phyloP scores from a whole-genome alignment of 306 rosid species.

The Quercus agrifolia region DNA sequence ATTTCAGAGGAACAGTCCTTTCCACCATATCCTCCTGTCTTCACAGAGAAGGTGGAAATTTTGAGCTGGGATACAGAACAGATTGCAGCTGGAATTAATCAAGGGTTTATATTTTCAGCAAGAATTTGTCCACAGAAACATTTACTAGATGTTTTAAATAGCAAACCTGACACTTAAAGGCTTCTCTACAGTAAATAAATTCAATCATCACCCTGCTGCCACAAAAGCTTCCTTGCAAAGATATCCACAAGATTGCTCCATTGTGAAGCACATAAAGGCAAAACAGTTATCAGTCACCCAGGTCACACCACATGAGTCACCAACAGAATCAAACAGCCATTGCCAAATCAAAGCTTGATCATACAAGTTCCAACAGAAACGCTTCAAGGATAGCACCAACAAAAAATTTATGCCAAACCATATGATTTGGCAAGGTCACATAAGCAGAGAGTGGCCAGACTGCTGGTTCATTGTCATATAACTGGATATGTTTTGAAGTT shows the following conservation, averaged over 20 bases:
- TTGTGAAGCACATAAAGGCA: too few relatives aligned
- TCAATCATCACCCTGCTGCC: too few relatives aligned
- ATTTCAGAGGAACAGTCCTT: background rate
- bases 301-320: background rate
- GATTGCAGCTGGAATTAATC: background rate
- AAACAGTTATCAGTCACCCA: too few relatives aligned
- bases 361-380: background rate
- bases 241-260: too few relatives aligned
- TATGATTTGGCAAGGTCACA: background rate
- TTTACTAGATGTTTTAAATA: too few relatives aligned
- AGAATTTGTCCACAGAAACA: too few relatives aligned
- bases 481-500: background rate
- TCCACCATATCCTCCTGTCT: background rate
- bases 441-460: background rate
- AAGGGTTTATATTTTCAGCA: background rate
- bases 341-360: background rate
- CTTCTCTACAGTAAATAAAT: too few relatives aligned
- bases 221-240: too few relatives aligned
- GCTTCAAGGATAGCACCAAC: background rate
- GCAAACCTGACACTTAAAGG: too few relatives aligned
- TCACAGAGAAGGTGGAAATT: background rate
- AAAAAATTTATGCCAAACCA: background rate
- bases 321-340: background rate
- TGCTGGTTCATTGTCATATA: background rate
- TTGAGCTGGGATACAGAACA: background rate